A percentile compares a stretch with the other conserved stretches of the same genome.
These are phyloP conservation scores for Gonium pectorale DNA, from an alignment of 139 green algal species.

Conservation along the genomic window DNA sequence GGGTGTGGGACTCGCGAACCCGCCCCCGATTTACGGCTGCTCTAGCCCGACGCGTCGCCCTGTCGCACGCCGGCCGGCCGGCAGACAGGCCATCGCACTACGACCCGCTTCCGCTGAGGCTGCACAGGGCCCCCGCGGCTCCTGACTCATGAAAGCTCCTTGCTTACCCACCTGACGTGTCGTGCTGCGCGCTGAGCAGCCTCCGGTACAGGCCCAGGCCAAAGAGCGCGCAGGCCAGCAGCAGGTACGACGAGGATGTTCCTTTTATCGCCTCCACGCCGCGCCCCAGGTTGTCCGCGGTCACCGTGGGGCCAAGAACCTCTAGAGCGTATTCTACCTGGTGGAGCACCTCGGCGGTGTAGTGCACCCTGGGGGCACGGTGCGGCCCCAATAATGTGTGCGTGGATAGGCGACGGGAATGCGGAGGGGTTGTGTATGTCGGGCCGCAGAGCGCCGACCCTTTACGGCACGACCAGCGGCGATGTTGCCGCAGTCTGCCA, in stretches of 20 bases:
- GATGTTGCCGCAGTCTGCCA: neutral
- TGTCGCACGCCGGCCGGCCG: no score
- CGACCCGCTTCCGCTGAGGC: neutral
- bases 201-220: neutral
- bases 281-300: neutral
- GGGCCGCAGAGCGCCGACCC: no score
- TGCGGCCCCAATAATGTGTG: neutral
- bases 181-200: conserved; percentile 5
- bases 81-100: no score
- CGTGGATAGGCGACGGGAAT: no score
- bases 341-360: neutral
- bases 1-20: no score
- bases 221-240: conserved; percentile 20
- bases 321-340: neutral
- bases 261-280: neutral
- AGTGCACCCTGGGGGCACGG: conserved; percentile 16
- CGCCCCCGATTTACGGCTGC: no score
- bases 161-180: neutral
- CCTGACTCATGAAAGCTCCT: neutral
- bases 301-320: neutral
- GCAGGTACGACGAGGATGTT: conserved; percentile 19
- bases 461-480: no score
- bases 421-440: no score
- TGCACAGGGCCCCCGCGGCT: neutral
- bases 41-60: no score